phyloP scores from a whole-genome alignment of 441 rosid genomes.

The Pelargonium cotyledonis region DNA sequence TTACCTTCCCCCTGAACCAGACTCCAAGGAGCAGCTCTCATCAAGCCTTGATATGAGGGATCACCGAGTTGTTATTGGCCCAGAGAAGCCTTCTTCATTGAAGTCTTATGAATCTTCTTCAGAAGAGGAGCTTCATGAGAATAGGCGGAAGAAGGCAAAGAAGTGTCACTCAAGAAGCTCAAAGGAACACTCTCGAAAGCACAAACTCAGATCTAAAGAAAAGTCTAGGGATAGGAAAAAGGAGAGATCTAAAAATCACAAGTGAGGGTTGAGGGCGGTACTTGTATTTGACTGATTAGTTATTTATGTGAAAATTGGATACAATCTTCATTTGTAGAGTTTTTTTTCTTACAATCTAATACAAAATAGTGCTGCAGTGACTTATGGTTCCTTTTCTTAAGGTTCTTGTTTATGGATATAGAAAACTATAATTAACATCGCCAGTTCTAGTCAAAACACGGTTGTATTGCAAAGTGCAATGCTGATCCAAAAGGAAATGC shows the following conservation, averaged over 20 bases:
- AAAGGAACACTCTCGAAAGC: too few relatives aligned
- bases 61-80: constrained; percentile 31
- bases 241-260: constrained; percentile 28
- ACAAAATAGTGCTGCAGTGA: too few relatives aligned
- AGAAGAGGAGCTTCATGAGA: constrained; percentile 20
- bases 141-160: constrained; percentile 29
- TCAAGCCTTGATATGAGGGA: constrained; percentile 26
- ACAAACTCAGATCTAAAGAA: constrained; percentile 37
- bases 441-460: too few relatives aligned
- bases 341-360: too few relatives aligned
- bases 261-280: background rate
- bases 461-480: too few relatives aligned
- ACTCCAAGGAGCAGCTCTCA: constrained; percentile 21
- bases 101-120: constrained; percentile 28
- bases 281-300: background rate
- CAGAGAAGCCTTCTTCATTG: constrained; percentile 38
- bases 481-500: too few relatives aligned
- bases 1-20: constrained; percentile 34
- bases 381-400: too few relatives aligned
- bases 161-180: constrained; percentile 21
- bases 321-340: too few relatives aligned
- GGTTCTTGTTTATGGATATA: too few relatives aligned
- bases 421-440: too few relatives aligned
- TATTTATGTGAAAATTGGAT: background rate
- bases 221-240: constrained; percentile 41